Conservation (phyloP, 805 yeast species). For the Suhomyces faveliae region DNA sequence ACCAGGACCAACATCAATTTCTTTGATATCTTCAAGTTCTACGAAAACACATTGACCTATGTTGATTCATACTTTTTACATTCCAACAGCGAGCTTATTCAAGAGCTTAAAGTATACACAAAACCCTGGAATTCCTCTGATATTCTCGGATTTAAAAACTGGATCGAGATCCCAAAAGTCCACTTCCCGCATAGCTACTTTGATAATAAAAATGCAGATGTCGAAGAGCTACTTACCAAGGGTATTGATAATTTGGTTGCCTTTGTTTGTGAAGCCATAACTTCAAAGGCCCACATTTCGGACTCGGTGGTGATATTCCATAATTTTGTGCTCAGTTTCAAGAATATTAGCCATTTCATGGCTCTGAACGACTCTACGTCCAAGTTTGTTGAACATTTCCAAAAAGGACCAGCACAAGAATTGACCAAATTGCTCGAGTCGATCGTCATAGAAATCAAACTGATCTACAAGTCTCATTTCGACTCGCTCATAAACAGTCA, state of each 20-base stretch:
- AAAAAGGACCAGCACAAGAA: slow-evolving; percentile 3
- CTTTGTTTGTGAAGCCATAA: background rate
- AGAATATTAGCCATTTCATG: slow-evolving; percentile 19
- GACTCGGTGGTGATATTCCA: slow-evolving; percentile 20
- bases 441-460: slow-evolving; percentile 6
- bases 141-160: slow-evolving; percentile 31
- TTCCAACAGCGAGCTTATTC: slow-evolving; percentile 13
- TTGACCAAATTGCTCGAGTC: slow-evolving; percentile 6
- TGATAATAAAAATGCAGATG: no score
- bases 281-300: background rate
- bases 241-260: background rate
- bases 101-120: slow-evolving; percentile 13
- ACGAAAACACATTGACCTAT: slow-evolving; percentile 35
- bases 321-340: slow-evolving; percentile 26
- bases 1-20: slow-evolving; percentile 18
- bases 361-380: slow-evolving; percentile 15
- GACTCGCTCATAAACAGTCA: background rate
- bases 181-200: slow-evolving; percentile 8
- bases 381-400: slow-evolving; percentile 12
- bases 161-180: slow-evolving; percentile 26
- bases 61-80: slow-evolving; percentile 22
- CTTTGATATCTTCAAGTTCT: slow-evolving; percentile 27
- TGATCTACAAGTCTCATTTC: slow-evolving; percentile 10
- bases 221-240: background rate
- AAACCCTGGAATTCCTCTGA: slow-evolving; percentile 27